Evolutionary conservation across 2,329 filamentous ascomycete genomes (phyloP), one percentile per base, ranked within the genome.

Genomic region (Penicillium sp.): DNA sequence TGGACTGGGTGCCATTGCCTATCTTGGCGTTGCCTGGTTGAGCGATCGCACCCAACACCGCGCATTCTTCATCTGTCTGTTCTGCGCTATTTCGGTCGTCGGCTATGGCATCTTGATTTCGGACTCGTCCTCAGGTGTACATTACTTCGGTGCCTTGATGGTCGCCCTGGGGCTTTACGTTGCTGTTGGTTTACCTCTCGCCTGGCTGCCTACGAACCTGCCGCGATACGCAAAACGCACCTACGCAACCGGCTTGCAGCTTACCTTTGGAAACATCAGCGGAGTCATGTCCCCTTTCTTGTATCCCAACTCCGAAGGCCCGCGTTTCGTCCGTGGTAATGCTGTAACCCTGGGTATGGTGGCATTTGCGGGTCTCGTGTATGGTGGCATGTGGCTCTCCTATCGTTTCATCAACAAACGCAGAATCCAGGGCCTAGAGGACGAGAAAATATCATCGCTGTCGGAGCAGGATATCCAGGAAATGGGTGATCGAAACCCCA

Each of bases 81-180:
- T 89, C 61, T 84, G 83, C 8, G 61, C 76, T 1, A 74, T 90
- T 35, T 86, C 84, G 36, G 82, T 89, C 16, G 67, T 88, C 2
- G 88, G 88, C 0, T 91, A 91, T 55, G 86, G 80, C 0, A 77
- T 91, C 31, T 68, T 91, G 55, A 79, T 91, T 41, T 82, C 85
- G 1, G 76, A 86, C 45, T 76, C 80, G 2, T 72, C 82, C 1
- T 77, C 82, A 0, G 84, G 83, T 0, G 88, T 85, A 7, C 87
- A 88, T 61, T 92, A 91, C 65, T 88, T 89, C 61, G 89, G 84
- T 2, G 91, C 88, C 58, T 88, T 91, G 69, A 75, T 93, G n/a
- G 83, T 91, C 0, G 88, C 89, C 0, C 80, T 85, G 57, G 89
- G 89, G 0, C 69, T 93, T 3, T 93, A 92, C 62, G 79, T 84